These are phyloP conservation scores for Penicillium brasilianum DNA, from an alignment of 2,329 filamentous ascomycete genomes.

Conservation along the genomic window DNA sequence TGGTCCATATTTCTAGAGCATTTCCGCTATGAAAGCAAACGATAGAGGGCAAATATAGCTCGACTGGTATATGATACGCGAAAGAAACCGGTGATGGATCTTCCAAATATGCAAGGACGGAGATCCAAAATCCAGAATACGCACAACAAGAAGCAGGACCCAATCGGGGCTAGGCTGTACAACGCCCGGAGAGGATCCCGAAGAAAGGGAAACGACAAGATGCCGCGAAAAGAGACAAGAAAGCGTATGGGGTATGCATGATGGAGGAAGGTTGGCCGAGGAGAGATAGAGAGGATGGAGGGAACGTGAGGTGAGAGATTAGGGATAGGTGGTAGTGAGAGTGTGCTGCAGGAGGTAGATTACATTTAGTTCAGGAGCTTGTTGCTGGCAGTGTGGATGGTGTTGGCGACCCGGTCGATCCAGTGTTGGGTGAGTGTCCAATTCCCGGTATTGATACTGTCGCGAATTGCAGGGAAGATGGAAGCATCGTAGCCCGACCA, in stretches of 20 bases:
- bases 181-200: constrained; percentile 20
- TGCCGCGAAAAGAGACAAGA: constrained; percentile 7
- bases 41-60: constrained; percentile 1
- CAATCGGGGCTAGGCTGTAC: constrained; percentile 26
- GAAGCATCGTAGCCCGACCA: constrained; percentile 73
- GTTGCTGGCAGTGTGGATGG: constrained; percentile 66
- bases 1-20: constrained; percentile 1
- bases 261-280: not conserved
- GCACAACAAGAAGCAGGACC: constrained; percentile 5
- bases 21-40: constrained; percentile 1
- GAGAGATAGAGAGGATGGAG: constrained; percentile 1
- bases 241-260: constrained; percentile 17
- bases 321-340: not conserved
- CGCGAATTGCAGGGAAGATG: constrained; percentile 82
- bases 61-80: constrained; percentile 8
- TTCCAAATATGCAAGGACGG: constrained; percentile 23
- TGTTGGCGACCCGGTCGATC: constrained; percentile 72
- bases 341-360: constrained; percentile 12
- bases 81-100: not conserved
- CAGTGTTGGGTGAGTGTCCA: constrained; percentile 71
- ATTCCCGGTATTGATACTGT: constrained; percentile 73
- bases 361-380: constrained; percentile 47
- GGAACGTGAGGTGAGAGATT: constrained; percentile 10
- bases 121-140: constrained; percentile 14
- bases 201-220: not conserved